Percentiles rank a stretch among this genome's conserved stretches.
Conservation (phyloP, 1,139 yeast genomes). For the Candida mesenterica region DNA sequence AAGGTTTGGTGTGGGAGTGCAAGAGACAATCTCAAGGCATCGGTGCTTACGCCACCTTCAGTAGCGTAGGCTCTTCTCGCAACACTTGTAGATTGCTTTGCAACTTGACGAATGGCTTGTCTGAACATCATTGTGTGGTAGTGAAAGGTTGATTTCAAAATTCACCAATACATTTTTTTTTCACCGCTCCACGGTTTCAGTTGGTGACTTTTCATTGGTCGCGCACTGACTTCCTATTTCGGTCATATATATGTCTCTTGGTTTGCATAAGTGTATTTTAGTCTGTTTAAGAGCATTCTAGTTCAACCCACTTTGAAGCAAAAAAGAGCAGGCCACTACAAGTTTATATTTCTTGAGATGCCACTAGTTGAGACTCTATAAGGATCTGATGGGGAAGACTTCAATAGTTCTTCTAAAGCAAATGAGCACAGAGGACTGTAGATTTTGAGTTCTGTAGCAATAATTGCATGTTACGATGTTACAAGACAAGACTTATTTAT, state of each 20-base stretch:
- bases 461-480: no score
- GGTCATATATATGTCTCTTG: no score
- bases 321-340: not conserved
- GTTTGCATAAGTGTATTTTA: slow-evolving; percentile 14
- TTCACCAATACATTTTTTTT: slow-evolving; percentile 2
- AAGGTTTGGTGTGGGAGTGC: slow-evolving; percentile 85
- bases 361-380: no score
- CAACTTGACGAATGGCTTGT: slow-evolving; percentile 63
- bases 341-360: not conserved
- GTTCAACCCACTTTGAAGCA: not conserved
- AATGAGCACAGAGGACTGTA: no score
- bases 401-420: no score
- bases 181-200: slow-evolving; percentile 7
- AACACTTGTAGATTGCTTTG: slow-evolving; percentile 60
- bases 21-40: slow-evolving; percentile 81
- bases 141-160: slow-evolving; percentile 3
- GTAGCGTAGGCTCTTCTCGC: slow-evolving; percentile 88
- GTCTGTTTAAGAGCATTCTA: not conserved
- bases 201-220: slow-evolving; percentile 27
- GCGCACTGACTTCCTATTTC: slow-evolving; percentile 27
- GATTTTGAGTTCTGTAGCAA: no score
- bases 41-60: slow-evolving; percentile 64
- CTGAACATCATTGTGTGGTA: slow-evolving; percentile 52
- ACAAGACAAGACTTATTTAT: no score
- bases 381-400: no score